Percentiles rank a stretch among this genome's conserved stretches.
Evolutionary conservation across 2,329 filamentous ascomycete genomes (phyloP).

Genomic region (Grosmannia huntii): DNA sequence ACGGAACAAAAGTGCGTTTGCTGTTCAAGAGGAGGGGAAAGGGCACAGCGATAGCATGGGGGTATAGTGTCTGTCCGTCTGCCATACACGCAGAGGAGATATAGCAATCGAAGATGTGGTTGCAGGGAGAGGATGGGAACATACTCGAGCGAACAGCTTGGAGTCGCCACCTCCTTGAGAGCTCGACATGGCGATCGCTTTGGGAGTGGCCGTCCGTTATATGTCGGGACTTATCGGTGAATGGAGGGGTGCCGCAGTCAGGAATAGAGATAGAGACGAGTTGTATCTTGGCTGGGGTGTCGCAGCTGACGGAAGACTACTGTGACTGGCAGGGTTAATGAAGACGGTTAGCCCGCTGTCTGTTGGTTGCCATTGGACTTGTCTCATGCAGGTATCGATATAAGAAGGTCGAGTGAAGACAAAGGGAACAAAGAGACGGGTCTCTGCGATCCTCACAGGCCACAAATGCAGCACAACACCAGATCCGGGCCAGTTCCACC

Average conservation of each 20-base stretch:
- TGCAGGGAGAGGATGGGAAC: neutral
- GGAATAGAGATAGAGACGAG: neutral
- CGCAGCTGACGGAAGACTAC: neutral
- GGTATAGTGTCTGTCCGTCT: too few species aligned
- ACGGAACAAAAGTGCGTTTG: too few species aligned
- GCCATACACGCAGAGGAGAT: neutral
- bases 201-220: neutral
- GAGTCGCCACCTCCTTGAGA: constrained; percentile 73
- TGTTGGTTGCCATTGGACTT: neutral
- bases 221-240: neutral
- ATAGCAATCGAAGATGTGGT: neutral
- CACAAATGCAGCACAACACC: too few species aligned
- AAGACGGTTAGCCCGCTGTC: neutral
- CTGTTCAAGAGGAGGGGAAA: too few species aligned
- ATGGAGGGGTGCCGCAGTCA: neutral
- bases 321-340: neutral
- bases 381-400: neutral
- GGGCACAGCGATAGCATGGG: too few species aligned
- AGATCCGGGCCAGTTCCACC: too few species aligned
- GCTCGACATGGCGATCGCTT: constrained; percentile 32
- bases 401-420: neutral
- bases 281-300: neutral
- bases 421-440: neutral
- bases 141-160: constrained; percentile 97
- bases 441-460: too few species aligned